Evolutionary conservation across 352 stramenopile genomes (phyloP), one percentile per base, ranked within the genome.

Genomic region (Pythium plurisporium): DNA sequence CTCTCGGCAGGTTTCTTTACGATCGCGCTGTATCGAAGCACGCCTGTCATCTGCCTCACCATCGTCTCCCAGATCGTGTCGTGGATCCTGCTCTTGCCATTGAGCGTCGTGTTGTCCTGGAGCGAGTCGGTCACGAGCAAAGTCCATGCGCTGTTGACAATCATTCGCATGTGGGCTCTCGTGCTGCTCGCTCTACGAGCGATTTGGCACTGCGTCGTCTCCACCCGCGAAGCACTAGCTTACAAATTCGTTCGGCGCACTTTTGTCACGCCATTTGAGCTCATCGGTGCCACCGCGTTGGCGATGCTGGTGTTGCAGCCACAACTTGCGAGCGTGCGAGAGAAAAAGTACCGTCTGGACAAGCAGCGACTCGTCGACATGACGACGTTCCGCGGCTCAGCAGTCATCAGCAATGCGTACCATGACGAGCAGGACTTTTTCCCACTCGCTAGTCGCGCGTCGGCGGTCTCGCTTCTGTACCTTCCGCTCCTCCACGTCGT

Each of bases 81-180:
- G 4, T 87, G 77, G 74, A 67, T 65, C 19, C 38, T 81, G n/a
- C 41, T 87, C n/a, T 30, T 82, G 17, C 77, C 74, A 9, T 64
- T 61, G 9, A 50, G 54, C n/a, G 55, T 65, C 4, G 52, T 75
- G 26, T 70, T 66, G 66, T 73, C 34, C 54, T 58, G 10, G 50
- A 68, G 43, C 43, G 57, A 67, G 10, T 63, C 54, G 48, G 23
- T 53, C 29, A 9, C 46, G 46, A 41, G 46, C 42, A 40, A 51
- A 11, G n/a, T 68, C 33, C 69, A 87, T 52, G 53, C 63, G 6
- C 59, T 69, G 45, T 30, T 82, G 30, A 74, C 74, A 15, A 64
- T 71, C 36, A 37, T 71, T 44, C 72, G 76, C 17, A 27, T 65
- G 11, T 76, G 66, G 61, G 56, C 70, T 14, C 57, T 82, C 15